A percentile compares a stretch with the other conserved stretches of the same genome.
These are phyloP conservation scores for Kazachstania martiniae DNA, from an alignment of 805 yeast species.

Conservation along the genomic window DNA sequence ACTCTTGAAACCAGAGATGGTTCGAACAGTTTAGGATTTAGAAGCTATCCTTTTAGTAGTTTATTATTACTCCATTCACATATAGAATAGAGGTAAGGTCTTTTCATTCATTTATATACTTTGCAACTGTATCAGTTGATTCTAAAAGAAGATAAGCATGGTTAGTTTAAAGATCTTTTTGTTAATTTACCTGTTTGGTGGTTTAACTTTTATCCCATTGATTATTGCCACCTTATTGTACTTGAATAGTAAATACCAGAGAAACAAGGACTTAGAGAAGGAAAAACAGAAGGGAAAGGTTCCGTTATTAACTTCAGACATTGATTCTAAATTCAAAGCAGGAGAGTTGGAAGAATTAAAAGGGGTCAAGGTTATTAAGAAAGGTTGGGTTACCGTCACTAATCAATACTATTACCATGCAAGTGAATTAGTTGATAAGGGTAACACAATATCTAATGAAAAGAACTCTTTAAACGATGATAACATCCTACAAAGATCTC, in stretches of 20 bases:
- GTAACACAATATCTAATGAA: neutral
- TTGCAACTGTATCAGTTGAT: neutral
- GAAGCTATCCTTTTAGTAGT: too few relatives aligned
- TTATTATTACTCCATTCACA: too few relatives aligned
- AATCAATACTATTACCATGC: conserved; percentile 56
- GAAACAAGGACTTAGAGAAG: conserved; percentile 10
- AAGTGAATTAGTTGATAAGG: conserved; percentile 17
- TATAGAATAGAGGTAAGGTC: neutral
- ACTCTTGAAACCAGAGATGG: too few relatives aligned
- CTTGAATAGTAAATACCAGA: conserved; percentile 24
- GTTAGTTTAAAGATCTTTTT: conserved; percentile 27
- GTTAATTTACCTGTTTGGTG: conserved; percentile 58
- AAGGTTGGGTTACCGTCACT: conserved; percentile 82
- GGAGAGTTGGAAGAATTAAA: conserved; percentile 54
- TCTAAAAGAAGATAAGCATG: conserved; percentile 8
- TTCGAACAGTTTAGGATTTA: too few relatives aligned
- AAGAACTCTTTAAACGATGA: conserved; percentile 3
- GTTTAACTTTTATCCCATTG: conserved; percentile 68
- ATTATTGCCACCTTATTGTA: conserved; percentile 26
- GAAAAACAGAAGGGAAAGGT: conserved; percentile 14
- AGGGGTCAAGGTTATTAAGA: conserved; percentile 53
- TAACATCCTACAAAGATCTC: conserved; percentile 17
- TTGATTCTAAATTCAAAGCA: conserved; percentile 37
- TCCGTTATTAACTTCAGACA: conserved; percentile 8
- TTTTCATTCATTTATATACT: neutral